Conservation (phyloP, 345 rosid species). For the Lepidium aucheri region DNA sequence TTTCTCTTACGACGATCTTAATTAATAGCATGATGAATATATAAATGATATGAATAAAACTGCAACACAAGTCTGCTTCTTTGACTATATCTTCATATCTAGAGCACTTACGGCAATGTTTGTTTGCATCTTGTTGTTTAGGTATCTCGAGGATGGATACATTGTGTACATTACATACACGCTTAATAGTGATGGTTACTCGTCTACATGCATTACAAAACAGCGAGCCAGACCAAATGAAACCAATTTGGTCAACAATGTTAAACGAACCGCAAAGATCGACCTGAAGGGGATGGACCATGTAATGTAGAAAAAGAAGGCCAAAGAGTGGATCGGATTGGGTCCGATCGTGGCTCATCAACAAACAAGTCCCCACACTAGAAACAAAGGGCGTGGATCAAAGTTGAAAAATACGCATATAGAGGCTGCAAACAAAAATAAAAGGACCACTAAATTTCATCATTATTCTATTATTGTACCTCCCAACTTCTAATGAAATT, state of each 20-base stretch:
- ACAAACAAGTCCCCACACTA: slow-evolving; percentile 29
- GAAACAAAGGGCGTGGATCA: slow-evolving; percentile 29
- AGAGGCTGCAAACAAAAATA: slow-evolving; percentile 5
- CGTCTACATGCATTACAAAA: background rate
- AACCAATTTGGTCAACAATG: slow-evolving; percentile 13
- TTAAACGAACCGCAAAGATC: slow-evolving; percentile 21
- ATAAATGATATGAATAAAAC: background rate
- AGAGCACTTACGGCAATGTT: slow-evolving; percentile 20
- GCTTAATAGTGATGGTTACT: slow-evolving; percentile 19
- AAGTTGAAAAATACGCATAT: slow-evolving; percentile 18
- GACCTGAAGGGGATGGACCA: slow-evolving; percentile 26
- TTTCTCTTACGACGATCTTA: background rate
- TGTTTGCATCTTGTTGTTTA: slow-evolving; percentile 26
- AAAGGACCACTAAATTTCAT: slow-evolving; percentile 22
- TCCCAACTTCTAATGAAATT: slow-evolving; percentile 11
- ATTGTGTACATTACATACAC: slow-evolving; percentile 10
- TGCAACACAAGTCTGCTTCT: slow-evolving; percentile 2
- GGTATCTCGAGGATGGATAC: slow-evolving; percentile 19
- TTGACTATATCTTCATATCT: background rate
- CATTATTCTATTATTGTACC: slow-evolving; percentile 15
- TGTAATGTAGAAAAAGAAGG: slow-evolving; percentile 26
- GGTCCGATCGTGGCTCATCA: slow-evolving; percentile 10
- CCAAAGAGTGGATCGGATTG: slow-evolving; percentile 17
- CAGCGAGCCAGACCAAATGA: background rate
- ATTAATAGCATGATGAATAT: background rate